Evolutionary conservation across 768 basidiomycete genomes (phyloP).

Genomic region (Dentipellis fragilis): DNA sequence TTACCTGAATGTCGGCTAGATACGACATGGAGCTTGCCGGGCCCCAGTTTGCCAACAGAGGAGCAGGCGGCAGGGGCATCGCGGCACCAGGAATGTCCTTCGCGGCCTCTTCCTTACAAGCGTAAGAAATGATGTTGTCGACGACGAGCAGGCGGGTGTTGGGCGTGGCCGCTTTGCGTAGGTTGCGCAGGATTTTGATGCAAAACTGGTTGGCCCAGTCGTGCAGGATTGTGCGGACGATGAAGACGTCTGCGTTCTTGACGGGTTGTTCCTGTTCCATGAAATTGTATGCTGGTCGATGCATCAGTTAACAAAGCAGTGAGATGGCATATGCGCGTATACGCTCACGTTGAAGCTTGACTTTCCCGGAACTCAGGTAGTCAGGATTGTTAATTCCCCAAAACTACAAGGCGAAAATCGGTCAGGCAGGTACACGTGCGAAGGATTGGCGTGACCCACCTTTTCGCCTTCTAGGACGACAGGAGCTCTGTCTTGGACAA

Average conservation of each 20-base stretch:
- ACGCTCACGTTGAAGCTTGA: not conserved
- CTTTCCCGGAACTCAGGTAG: not conserved
- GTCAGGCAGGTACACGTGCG: not conserved
- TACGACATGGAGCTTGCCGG: slow-evolving; percentile 9
- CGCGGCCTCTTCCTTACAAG: slow-evolving; percentile 13
- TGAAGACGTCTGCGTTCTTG: slow-evolving; percentile 26
- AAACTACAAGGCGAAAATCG: not conserved
- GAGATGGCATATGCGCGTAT: slow-evolving; percentile 9
- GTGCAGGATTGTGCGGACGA: slow-evolving; percentile 27
- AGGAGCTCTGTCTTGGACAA: slow-evolving; percentile 34
- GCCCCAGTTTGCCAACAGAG: slow-evolving; percentile 18
- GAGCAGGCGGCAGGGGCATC: slow-evolving; percentile 11
- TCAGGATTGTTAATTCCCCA: not conserved
- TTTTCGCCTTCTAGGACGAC: not conserved
- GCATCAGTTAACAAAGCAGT: not conserved
- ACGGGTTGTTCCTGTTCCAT: slow-evolving; percentile 21
- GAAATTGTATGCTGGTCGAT: not conserved
- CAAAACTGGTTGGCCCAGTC: slow-evolving; percentile 25
- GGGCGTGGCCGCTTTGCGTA: slow-evolving; percentile 16
- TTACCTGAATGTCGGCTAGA: slow-evolving; percentile 12
- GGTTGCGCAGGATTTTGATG: slow-evolving; percentile 16
- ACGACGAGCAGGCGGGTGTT: slow-evolving; percentile 18
- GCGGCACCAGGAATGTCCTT: slow-evolving; percentile 10
- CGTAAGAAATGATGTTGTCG: slow-evolving; percentile 16
- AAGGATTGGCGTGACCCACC: not conserved